These are phyloP conservation scores for Pythium aphanidermatum DNA, from an alignment of 352 stramenopile species.

Conservation along the genomic window DNA sequence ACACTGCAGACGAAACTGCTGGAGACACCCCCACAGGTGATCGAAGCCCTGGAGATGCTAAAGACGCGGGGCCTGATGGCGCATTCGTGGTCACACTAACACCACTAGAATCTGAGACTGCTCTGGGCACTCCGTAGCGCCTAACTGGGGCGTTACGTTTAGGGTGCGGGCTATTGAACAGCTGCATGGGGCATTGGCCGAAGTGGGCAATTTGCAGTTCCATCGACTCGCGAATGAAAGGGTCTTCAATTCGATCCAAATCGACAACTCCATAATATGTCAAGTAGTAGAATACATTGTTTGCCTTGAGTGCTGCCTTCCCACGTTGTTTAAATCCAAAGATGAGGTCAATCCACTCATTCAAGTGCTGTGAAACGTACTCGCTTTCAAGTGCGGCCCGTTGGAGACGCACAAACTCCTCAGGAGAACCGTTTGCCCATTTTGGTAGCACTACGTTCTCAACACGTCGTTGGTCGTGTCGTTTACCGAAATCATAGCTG, in stretches of 20 bases:
- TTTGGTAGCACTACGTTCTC: slow-evolving; percentile 95
- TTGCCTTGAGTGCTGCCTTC: slow-evolving; percentile 87
- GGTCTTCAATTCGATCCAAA: slow-evolving; percentile 94
- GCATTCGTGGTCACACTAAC: slow-evolving; percentile 9
- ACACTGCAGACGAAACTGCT: not conserved
- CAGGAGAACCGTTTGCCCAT: slow-evolving; percentile 93
- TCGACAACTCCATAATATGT: slow-evolving; percentile 95
- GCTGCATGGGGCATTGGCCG: slow-evolving; percentile 96
- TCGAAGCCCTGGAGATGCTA: slow-evolving; percentile 1
- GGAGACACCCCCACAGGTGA: slow-evolving; percentile 7
- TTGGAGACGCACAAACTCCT: slow-evolving; percentile 96
- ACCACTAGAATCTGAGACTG: slow-evolving; percentile 17
- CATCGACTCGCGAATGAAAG: slow-evolving; percentile 91
- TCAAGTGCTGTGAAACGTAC: slow-evolving; percentile 95
- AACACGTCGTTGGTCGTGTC: slow-evolving; percentile 44
- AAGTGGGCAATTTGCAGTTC: slow-evolving; percentile 99
- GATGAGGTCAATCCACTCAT: slow-evolving; percentile 99
- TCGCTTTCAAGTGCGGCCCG: slow-evolving; percentile 97
- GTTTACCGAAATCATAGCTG: slow-evolving; percentile 92
- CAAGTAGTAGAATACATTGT: slow-evolving; percentile 96
- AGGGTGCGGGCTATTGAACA: slow-evolving; percentile 80
- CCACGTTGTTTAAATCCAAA: slow-evolving; percentile 99
- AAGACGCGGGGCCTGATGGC: slow-evolving; percentile 4
- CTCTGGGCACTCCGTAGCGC: not conserved
- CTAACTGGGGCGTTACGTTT: slow-evolving; percentile 26